phyloP scores from a whole-genome alignment of 2,329 filamentous ascomycete genomes.

The Colletotrichum sidae region DNA sequence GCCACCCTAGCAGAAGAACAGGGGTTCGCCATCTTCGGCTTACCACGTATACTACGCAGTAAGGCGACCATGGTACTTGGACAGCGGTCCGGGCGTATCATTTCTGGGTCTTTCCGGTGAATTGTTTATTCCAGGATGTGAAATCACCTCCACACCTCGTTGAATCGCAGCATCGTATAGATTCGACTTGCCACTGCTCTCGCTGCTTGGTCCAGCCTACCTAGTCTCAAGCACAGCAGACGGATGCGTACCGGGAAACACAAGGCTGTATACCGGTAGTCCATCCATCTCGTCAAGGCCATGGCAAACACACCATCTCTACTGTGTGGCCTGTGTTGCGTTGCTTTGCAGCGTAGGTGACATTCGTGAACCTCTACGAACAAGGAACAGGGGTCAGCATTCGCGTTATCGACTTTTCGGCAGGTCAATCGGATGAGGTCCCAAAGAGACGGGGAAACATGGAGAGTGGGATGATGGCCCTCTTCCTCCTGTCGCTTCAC shows the following conservation, averaged over 20 bases:
- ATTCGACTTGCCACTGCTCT: too few relatives aligned
- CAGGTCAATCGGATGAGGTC: slow-evolving; percentile 20
- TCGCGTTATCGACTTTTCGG: slow-evolving; percentile 33
- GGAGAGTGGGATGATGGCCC: slow-evolving; percentile 8
- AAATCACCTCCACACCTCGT: background rate
- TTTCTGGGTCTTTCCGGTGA: background rate
- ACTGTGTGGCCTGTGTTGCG: background rate
- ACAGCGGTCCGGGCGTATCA: slow-evolving; percentile 27
- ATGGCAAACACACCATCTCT: background rate
- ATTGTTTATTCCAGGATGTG: background rate
- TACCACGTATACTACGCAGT: background rate
- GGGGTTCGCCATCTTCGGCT: background rate
- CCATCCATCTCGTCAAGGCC: background rate
- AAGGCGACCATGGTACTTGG: slow-evolving; percentile 4
- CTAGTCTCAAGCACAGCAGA: too few relatives aligned
- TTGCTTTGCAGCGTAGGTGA: slow-evolving; percentile 19
- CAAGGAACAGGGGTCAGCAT: slow-evolving; percentile 1
- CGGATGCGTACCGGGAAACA: too few relatives aligned
- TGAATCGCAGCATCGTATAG: slow-evolving; percentile 7
- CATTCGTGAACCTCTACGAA: background rate
- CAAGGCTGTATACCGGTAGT: too few relatives aligned
- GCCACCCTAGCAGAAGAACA: slow-evolving; percentile 9
- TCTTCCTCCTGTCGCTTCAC: too few relatives aligned
- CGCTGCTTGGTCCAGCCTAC: too few relatives aligned
- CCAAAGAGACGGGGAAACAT: slow-evolving; percentile 6